phyloP scores from a whole-genome alignment of 164 flowering plant genomes.

The Cinnamomum chago region DNA sequence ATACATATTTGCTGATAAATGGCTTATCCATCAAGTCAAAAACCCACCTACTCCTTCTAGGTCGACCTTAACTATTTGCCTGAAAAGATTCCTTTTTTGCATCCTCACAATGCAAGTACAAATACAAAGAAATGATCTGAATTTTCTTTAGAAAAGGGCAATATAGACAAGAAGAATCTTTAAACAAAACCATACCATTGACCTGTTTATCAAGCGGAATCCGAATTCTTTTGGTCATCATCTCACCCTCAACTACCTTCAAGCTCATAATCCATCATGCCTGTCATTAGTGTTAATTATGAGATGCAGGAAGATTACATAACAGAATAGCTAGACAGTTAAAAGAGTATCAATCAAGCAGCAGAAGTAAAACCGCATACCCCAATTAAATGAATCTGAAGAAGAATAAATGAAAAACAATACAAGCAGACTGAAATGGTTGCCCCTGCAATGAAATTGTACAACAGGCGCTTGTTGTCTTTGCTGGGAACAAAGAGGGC shows the following conservation, averaged over 20 bases:
- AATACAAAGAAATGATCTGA: too few relatives aligned
- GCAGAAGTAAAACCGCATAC: background rate
- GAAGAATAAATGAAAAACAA: constrained; percentile 55
- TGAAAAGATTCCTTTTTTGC: too few relatives aligned
- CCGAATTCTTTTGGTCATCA: constrained; percentile 15
- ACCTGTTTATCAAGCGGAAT: constrained; percentile 5
- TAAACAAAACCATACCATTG: background rate
- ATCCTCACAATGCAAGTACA: too few relatives aligned
- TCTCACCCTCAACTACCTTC: background rate
- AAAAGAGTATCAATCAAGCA: background rate
- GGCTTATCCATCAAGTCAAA: too few relatives aligned
- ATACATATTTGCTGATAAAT: too few relatives aligned
- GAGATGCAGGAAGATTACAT: background rate
- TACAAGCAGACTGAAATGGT: constrained; percentile 54
- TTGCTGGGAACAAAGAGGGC: constrained; percentile 68
- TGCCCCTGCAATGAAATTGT: constrained; percentile 59
- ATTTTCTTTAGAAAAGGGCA: background rate
- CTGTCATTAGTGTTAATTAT: constrained; percentile 11
- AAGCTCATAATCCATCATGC: constrained; percentile 15
- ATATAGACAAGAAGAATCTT: background rate
- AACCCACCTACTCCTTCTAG: too few relatives aligned
- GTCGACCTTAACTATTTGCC: too few relatives aligned
- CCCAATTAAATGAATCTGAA: constrained; percentile 43
- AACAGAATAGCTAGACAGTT: background rate
- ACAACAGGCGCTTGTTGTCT: constrained; percentile 59